Base-by-base conservation (phyloP, 257 asterid genomes). In the Nyctanthes arbortristis region DNA sequence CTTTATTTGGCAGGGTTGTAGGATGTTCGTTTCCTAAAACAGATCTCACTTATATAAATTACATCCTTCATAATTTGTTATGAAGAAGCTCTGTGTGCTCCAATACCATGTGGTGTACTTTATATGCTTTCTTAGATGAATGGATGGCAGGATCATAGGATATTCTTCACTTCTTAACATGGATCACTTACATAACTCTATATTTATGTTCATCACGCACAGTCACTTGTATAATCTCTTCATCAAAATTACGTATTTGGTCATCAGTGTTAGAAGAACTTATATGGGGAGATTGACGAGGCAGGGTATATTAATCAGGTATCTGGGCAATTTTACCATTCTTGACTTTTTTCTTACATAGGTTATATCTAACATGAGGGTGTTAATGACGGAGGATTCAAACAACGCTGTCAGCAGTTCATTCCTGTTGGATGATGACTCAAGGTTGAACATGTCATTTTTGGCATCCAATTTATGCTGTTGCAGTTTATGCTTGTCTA, bases 341-440 rank as follows among this genome's bases (percentile, higher is more conserved):
- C 5, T 24, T 3, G 59, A 3, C 30, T 70, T 27, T 28, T 73
- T 12, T 29, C 22, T 1, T 74, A 69, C 70, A 35, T 82, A 93
- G 99, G 99, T 94, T 74, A 89, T 94, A 80, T 74, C 91, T 71
- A 88, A 80, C 77, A 94, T 94, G 96, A 88, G 93, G 75, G 80
- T 88, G 61, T 75, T 91, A 77, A 94, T 94, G 99, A 85, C 97
- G 1, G 99, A 94, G 82, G 99, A 94, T 79, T 89, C 97, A 63
- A 94, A 94, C 80, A 91, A 91, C 66, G 96, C 99, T 58, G 99
- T 88, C 75, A 94, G 99, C 84, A 94, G 96, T 79, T 94, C 99
- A 27, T 94, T 94, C 88, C 81, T 94, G 79, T 87, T 94, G 75
- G 99, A 94, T 57, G 99, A 94, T 37, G 99, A 94, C 85, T 94